These are phyloP conservation scores for Thymus mandschuricus DNA, from an alignment of 257 asterid genomes.

Conservation along the genomic window DNA sequence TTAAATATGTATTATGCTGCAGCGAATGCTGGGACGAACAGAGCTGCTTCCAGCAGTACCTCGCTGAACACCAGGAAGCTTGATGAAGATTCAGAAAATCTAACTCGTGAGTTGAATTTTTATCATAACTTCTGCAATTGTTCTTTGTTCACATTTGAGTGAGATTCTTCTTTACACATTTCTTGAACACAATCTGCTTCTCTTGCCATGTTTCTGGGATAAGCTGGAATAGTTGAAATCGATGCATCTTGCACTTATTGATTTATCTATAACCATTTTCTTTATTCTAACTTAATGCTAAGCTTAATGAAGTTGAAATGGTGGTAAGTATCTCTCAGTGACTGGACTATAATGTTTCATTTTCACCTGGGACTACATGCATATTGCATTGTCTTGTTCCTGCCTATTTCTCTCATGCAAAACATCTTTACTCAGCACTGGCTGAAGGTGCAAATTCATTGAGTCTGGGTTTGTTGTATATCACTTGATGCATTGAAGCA, in stretches of 20 bases:
- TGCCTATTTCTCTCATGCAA: neutral
- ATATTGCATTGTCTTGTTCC: constrained; percentile 7
- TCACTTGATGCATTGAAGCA: neutral
- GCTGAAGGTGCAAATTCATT: constrained; percentile 1
- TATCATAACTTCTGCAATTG: constrained; percentile 19
- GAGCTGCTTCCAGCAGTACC: constrained; percentile 89
- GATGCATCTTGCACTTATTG: neutral
- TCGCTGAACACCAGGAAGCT: constrained; percentile 88
- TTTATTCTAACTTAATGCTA: neutral
- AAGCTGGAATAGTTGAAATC: neutral
- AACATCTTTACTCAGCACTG: neutral
- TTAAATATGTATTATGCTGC: constrained; percentile 42
- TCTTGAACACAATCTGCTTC: constrained; percentile 12
- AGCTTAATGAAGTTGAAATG: neutral
- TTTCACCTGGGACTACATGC: neutral
- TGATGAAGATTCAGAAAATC: constrained; percentile 90
- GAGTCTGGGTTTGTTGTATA: neutral
- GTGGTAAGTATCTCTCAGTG: neutral
- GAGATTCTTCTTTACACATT: constrained; percentile 12
- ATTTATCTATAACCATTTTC: neutral
- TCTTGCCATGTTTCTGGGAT: neutral
- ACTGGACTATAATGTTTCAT: constrained; percentile 1
- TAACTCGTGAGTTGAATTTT: constrained; percentile 72
- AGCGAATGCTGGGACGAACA: constrained; percentile 88
- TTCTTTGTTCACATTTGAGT: neutral